Evolutionary conservation across 768 basidiomycete species (phyloP).

Genomic region (Tylopilus subfusipes): DNA sequence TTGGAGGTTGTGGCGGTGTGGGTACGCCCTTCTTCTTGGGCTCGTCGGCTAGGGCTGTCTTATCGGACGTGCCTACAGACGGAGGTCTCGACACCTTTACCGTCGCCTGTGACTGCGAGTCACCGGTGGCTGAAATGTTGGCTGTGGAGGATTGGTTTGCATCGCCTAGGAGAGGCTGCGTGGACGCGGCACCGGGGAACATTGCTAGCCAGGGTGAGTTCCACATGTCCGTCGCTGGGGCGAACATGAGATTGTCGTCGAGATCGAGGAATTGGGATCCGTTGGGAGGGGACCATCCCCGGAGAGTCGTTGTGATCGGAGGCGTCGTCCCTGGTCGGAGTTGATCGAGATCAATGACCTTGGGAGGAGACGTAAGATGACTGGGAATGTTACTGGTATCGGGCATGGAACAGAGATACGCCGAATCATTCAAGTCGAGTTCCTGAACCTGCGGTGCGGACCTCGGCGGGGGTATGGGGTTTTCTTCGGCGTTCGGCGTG

Average conservation of each 20-base stretch:
- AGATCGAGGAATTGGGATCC: conserved; percentile 27
- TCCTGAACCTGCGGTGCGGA: neutral
- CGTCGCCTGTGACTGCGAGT: neutral
- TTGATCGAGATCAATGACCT: neutral
- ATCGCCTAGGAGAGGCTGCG: neutral
- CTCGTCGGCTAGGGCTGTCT: neutral
- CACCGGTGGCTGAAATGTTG: neutral
- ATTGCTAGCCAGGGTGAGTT: conserved; percentile 7
- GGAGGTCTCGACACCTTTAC: neutral
- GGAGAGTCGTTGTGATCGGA: conserved; percentile 7
- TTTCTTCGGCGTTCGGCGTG: conserved; percentile 1
- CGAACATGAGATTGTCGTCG: conserved; percentile 13
- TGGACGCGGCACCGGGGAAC: neutral
- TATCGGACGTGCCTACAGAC: neutral
- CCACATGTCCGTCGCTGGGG: neutral
- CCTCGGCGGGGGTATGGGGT: neutral
- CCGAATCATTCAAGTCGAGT: neutral
- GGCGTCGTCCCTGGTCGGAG: neutral
- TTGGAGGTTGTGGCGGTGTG: neutral
- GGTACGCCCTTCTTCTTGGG: neutral
- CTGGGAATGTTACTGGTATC: neutral
- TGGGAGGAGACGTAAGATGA: neutral
- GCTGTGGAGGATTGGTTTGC: neutral
- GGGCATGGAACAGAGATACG: neutral
- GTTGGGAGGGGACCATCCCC: conserved; percentile 26